phyloP scores from a whole-genome alignment of 2,329 filamentous ascomycete genomes.

The Aspergillus latus region DNA sequence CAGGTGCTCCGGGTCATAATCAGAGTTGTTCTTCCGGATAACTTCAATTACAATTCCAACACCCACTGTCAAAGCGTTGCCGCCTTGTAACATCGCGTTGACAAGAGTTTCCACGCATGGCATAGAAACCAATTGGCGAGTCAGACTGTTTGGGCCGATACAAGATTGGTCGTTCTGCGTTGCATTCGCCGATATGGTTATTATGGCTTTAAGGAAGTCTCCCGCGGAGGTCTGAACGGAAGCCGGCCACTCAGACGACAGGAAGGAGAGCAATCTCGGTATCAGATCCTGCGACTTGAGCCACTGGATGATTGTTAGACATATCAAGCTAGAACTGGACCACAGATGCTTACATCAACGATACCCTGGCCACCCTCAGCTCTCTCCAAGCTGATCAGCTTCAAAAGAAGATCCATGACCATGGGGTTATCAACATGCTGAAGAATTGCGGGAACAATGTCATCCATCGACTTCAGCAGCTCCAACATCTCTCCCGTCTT shows the following conservation, averaged over 20 bases:
- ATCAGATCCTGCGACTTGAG: constrained; percentile 86
- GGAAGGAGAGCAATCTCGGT: constrained; percentile 79
- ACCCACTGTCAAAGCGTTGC: constrained; percentile 91
- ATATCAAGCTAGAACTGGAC: neutral
- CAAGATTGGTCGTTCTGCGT: constrained; percentile 98
- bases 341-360: constrained; percentile 69
- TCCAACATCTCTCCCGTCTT: constrained; percentile 97
- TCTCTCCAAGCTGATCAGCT: constrained; percentile 95
- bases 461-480: constrained; percentile 79
- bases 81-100: constrained; percentile 84
- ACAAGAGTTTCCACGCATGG: constrained; percentile 82
- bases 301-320: constrained; percentile 61
- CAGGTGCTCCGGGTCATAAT: constrained; percentile 92
- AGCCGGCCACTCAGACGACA: constrained; percentile 79
- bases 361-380: constrained; percentile 87
- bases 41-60: constrained; percentile 98
- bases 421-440: constrained; percentile 95
- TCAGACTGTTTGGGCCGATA: constrained; percentile 95
- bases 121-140: constrained; percentile 87
- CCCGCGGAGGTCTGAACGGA: constrained; percentile 95
- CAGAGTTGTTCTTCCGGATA: constrained; percentile 98
- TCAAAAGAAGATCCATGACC: constrained; percentile 95
- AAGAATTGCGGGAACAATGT: constrained; percentile 79
- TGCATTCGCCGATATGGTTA: constrained; percentile 96
- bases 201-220: constrained; percentile 97